Percentiles rank a stretch among this genome's conserved stretches.
Conservation (phyloP, 306 rosid genomes). For the Trifolium dubium region DNA sequence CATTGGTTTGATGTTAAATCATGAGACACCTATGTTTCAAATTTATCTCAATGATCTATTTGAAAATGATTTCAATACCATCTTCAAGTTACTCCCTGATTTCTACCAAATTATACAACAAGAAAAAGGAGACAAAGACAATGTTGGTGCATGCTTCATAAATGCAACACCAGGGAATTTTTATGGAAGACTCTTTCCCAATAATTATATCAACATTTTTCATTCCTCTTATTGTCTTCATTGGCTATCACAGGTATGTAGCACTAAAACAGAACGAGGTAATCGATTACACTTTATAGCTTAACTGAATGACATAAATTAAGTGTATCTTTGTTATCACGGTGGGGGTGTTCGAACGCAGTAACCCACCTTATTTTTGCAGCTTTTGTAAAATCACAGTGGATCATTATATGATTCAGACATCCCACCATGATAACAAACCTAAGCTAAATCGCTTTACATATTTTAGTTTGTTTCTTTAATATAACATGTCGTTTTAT, state of each 20-base stretch:
- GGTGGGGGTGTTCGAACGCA: no score
- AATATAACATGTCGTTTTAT: not conserved
- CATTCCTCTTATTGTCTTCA: not conserved
- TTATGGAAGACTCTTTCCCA: constrained; percentile 8
- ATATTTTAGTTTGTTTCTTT: no score
- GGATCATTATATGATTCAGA: no score
- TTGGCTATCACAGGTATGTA: not conserved
- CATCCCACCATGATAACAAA: no score
- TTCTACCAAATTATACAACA: not conserved
- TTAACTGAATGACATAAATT: no score
- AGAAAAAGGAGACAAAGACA: not conserved
- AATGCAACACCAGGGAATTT: constrained; percentile 11
- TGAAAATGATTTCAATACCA: constrained; percentile 56
- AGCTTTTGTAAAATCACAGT: no score
- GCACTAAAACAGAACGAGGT: no score
- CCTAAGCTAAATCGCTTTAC: no score
- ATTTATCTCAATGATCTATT: constrained; percentile 57
- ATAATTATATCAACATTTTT: not conserved
- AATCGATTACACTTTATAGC: no score
- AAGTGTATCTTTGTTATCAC: no score
- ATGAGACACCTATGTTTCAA: constrained; percentile 35
- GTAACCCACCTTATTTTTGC: no score
- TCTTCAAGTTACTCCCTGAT: constrained; percentile 46
- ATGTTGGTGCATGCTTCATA: not conserved
- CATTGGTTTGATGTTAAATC: not conserved